phyloP scores from a whole-genome alignment of 225 moss, liverwort and hornwort species.

The Polytrichum formosum region DNA sequence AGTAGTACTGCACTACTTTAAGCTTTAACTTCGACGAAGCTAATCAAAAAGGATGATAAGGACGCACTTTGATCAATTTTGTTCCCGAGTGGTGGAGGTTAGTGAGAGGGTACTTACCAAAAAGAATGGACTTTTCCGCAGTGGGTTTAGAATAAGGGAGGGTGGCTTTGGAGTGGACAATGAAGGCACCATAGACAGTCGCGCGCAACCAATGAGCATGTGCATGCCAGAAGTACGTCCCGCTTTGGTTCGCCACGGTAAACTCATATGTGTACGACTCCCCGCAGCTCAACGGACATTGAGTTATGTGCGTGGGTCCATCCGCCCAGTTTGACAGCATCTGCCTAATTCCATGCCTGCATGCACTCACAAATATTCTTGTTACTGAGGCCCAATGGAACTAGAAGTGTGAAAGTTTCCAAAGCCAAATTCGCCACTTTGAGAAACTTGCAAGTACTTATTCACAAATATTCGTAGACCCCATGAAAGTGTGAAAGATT shows the following conservation, averaged over 20 bases:
- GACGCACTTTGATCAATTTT: too few species aligned
- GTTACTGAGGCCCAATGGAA: too few species aligned
- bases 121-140: slow-evolving; percentile 4
- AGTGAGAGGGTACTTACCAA: slow-evolving; percentile 1
- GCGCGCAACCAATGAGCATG: too few species aligned
- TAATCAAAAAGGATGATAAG: too few species aligned
- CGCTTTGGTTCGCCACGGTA: background rate
- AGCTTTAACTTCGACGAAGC: too few species aligned
- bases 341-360: background rate
- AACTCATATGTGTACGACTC: background rate
- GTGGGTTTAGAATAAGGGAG: slow-evolving; percentile 8
- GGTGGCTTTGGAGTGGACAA: background rate
- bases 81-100: too few species aligned
- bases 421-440: too few species aligned
- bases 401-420: too few species aligned
- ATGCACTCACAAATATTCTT: background rate
- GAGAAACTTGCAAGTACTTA: too few species aligned
- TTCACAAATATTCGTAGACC: too few species aligned
- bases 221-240: background rate
- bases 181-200: background rate
- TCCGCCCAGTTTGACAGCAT: background rate
- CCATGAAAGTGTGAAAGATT: too few species aligned
- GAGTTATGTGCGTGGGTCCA: background rate
- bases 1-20: too few species aligned
- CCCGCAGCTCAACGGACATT: background rate